Conservation (phyloP, 1,139 yeast species). For the Candida neerlandica region DNA sequence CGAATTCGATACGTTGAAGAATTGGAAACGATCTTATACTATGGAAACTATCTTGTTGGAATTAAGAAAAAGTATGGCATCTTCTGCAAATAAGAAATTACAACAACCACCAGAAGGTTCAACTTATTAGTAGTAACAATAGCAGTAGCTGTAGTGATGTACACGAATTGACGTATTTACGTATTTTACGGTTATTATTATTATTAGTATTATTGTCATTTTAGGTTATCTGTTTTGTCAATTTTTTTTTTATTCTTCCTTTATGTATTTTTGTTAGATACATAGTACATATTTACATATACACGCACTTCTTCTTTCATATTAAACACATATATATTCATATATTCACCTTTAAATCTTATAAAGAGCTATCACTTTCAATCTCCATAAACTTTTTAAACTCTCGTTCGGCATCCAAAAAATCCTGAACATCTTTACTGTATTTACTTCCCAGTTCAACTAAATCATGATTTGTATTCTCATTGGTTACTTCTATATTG, state of each 20-base stretch:
- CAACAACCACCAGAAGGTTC: slow-evolving; percentile 92
- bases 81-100: slow-evolving; percentile 77
- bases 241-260: neutral
- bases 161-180: too few relatives aligned
- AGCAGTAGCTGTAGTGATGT: neutral
- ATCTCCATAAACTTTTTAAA: slow-evolving; percentile 35
- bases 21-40: slow-evolving; percentile 87
- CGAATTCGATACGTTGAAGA: slow-evolving; percentile 68
- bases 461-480: slow-evolving; percentile 35
- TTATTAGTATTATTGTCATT: neutral
- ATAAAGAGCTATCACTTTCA: slow-evolving; percentile 19
- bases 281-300: neutral
- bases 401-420: slow-evolving; percentile 42
- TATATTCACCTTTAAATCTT: neutral
- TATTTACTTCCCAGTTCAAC: slow-evolving; percentile 26
- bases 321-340: neutral
- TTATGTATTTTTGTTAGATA: neutral
- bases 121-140: slow-evolving; percentile 42
- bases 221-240: neutral
- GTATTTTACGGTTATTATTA: neutral
- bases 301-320: neutral
- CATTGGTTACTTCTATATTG: slow-evolving; percentile 48
- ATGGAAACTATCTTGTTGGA: slow-evolving; percentile 92
- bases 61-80: slow-evolving; percentile 82
- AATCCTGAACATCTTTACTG: slow-evolving; percentile 34